phyloP scores from a whole-genome alignment of 2,329 filamentous ascomycete species.

The Aspergillus proliferans region DNA sequence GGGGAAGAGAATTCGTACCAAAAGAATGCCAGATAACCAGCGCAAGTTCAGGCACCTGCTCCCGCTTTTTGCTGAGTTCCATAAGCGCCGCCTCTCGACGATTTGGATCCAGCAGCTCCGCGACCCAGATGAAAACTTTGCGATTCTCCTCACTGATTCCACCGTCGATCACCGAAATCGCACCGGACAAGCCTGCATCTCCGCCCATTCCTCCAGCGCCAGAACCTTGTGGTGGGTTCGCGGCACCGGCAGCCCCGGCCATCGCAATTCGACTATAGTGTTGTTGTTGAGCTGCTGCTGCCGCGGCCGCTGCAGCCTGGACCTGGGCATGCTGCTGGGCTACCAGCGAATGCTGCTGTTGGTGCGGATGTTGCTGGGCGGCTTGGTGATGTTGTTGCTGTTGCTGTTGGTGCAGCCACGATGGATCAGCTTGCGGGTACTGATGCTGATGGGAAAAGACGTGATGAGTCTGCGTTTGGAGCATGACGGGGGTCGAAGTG shows the following conservation, averaged over 20 bases:
- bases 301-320: conserved; percentile 40
- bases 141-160: conserved; percentile 82
- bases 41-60: conserved; percentile 93
- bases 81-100: conserved; percentile 86
- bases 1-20: conserved; percentile 51
- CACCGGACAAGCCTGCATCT: conserved; percentile 28
- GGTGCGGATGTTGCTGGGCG: conserved; percentile 34
- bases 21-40: conserved; percentile 98
- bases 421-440: conserved; percentile 43
- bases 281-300: conserved; percentile 41
- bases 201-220: conserved; percentile 44
- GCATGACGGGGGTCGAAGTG: conserved; percentile 33
- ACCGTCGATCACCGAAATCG: conserved; percentile 50
- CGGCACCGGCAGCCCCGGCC: conserved; percentile 52
- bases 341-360: conserved; percentile 41
- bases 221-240: conserved; percentile 29
- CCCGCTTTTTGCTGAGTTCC: conserved; percentile 96
- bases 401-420: conserved; percentile 41
- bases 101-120: conserved; percentile 79
- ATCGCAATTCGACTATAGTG: conserved; percentile 69
- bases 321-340: conserved; percentile 50
- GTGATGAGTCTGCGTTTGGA: conserved; percentile 52
- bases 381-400: conserved; percentile 27
- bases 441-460: conserved; percentile 56
- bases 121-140: conserved; percentile 86